Conservation (phyloP, 2,329 filamentous ascomycete species). For the Neonectria ditissima region DNA sequence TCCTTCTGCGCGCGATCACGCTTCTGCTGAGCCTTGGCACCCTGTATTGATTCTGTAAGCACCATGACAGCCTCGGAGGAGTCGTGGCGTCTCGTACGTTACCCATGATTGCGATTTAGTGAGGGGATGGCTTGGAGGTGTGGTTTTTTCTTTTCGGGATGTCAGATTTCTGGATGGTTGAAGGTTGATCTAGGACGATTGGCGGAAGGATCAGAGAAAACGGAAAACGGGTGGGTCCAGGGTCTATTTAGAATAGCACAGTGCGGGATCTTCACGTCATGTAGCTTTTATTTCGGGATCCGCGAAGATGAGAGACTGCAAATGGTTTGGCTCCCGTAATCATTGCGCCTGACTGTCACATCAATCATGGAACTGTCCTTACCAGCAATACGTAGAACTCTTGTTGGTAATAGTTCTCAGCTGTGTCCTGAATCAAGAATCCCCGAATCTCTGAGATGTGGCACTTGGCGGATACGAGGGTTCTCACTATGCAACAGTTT, state of each 20-base stretch:
- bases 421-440: too few species aligned
- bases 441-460: too few species aligned
- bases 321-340: background rate
- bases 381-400: too few species aligned
- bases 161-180: slow-evolving; percentile 25
- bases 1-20: slow-evolving; percentile 78
- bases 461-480: too few species aligned
- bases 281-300: background rate
- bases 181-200: slow-evolving; percentile 26
- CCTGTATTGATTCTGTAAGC: slow-evolving; percentile 54
- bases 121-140: slow-evolving; percentile 13
- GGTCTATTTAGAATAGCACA: background rate
- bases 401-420: too few species aligned
- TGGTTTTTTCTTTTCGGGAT: slow-evolving; percentile 12
- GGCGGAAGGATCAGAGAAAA: slow-evolving; percentile 24
- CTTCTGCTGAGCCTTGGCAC: slow-evolving; percentile 77
- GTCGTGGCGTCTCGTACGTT: slow-evolving; percentile 46
- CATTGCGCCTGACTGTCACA: background rate
- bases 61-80: slow-evolving; percentile 6
- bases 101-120: slow-evolving; percentile 47
- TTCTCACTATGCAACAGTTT: too few species aligned
- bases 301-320: background rate
- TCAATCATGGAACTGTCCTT: background rate
- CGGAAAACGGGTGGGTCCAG: slow-evolving; percentile 33
- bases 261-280: background rate